Conservation (phyloP, 2,329 filamentous ascomycete genomes). For the Furcasterigmium furcatum region DNA sequence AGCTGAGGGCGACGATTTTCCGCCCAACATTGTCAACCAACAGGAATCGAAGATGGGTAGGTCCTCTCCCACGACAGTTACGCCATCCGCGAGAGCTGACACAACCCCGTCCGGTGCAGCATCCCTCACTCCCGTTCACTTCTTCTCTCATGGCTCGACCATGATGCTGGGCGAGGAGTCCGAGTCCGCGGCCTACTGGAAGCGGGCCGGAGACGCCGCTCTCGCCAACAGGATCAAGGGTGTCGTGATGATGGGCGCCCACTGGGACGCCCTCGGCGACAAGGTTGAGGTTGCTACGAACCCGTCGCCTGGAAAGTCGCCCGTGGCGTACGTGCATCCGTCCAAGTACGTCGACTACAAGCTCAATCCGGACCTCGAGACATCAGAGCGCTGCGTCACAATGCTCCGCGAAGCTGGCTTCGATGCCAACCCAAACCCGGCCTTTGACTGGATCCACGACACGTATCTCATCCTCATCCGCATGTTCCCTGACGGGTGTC, state of each 20-base stretch:
- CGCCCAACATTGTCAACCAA: no score
- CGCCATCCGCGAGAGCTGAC: no score
- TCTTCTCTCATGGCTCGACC: conserved; percentile 69
- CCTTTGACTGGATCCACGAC: conserved; percentile 72
- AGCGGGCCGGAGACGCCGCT: conserved; percentile 60
- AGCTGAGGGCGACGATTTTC: no score
- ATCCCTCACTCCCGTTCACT: conserved; percentile 52
- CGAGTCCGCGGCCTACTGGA: conserved; percentile 61
- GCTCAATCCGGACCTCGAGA: conserved; percentile 56
- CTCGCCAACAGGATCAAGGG: conserved; percentile 57
- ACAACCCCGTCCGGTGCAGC: background rate
- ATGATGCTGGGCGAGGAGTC: conserved; percentile 70
- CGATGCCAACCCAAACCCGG: conserved; percentile 45
- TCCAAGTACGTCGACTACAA: conserved; percentile 62
- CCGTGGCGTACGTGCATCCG: conserved; percentile 65
- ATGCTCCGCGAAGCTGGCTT: conserved; percentile 51
- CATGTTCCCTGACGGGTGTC: conserved; percentile 65
- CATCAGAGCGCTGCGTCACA: conserved; percentile 43
- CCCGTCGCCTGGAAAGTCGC: conserved; percentile 55
- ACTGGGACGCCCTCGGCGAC: conserved; percentile 59
- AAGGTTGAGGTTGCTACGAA: conserved; percentile 60
- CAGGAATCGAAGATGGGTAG: no score
- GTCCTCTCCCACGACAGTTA: no score
- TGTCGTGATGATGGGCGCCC: conserved; percentile 66
- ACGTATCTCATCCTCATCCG: conserved; percentile 66